Conservation (phyloP, 2,329 filamentous ascomycete species). For the Chaetomium sp. region DNA sequence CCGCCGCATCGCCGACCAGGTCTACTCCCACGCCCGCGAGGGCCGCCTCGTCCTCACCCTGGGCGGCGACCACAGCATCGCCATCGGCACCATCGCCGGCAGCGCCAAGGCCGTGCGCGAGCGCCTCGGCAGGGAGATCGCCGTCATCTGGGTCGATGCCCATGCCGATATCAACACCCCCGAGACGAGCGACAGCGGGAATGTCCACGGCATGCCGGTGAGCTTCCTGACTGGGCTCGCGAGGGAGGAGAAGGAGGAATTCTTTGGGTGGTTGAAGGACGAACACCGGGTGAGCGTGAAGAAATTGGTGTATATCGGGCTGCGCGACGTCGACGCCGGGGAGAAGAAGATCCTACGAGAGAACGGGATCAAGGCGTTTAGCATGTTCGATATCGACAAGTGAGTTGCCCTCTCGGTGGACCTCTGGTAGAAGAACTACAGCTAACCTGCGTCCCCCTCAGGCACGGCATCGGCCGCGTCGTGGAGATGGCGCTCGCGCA, state of each 20-base stretch:
- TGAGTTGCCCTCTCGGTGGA: slow-evolving; percentile 44
- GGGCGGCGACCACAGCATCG: slow-evolving; percentile 94
- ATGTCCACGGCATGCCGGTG: slow-evolving; percentile 98
- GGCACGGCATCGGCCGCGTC: slow-evolving; percentile 89
- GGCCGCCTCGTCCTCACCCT: slow-evolving; percentile 90
- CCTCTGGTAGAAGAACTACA: neutral
- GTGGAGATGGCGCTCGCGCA: slow-evolving; percentile 98
- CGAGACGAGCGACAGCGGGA: slow-evolving; percentile 84
- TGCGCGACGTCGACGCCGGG: slow-evolving; percentile 87
- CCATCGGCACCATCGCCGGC: slow-evolving; percentile 89
- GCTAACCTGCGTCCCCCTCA: neutral
- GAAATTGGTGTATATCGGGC: slow-evolving; percentile 95
- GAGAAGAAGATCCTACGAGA: slow-evolving; percentile 93
- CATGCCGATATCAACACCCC: slow-evolving; percentile 98
- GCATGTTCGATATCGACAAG: slow-evolving; percentile 97
- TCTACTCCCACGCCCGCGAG: slow-evolving; percentile 80
- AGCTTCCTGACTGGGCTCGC: slow-evolving; percentile 87
- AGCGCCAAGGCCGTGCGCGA: slow-evolving; percentile 85
- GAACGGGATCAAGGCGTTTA: slow-evolving; percentile 91
- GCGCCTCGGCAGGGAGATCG: slow-evolving; percentile 78
- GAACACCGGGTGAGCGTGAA: slow-evolving; percentile 69
- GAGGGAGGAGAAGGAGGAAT: slow-evolving; percentile 70
- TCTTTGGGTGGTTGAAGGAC: slow-evolving; percentile 86
- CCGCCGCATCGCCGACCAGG: slow-evolving; percentile 74
- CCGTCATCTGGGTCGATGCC: slow-evolving; percentile 98